Evolutionary conservation across 345 rosid species (phyloP).

Genomic region (Pseudoturritis turrita): DNA sequence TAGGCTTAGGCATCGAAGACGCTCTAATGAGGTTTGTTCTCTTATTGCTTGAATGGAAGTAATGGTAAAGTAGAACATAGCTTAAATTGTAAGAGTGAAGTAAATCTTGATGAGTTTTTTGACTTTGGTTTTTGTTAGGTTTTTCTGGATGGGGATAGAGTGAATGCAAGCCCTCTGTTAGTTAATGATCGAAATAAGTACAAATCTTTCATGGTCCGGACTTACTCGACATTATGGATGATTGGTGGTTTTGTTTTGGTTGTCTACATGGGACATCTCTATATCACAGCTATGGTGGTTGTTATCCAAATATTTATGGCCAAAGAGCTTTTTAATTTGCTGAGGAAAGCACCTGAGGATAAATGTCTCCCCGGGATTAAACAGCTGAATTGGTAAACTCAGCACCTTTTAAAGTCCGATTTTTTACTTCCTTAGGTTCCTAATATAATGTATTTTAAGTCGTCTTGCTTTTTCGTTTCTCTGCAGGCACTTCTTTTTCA

Average conservation of each 20-base stretch:
- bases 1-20: slow-evolving; percentile 64
- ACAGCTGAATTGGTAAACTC: slow-evolving; percentile 71
- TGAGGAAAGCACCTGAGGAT: slow-evolving; percentile 86
- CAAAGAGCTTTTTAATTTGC: slow-evolving; percentile 75
- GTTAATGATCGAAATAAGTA: slow-evolving; percentile 77
- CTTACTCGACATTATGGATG: slow-evolving; percentile 89
- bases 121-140: slow-evolving; percentile 36
- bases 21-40: slow-evolving; percentile 59
- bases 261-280: slow-evolving; percentile 96
- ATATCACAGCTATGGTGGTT: slow-evolving; percentile 92
- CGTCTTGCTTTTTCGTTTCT: not conserved
- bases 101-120: not conserved
- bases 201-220: slow-evolving; percentile 68
- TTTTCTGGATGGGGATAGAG: slow-evolving; percentile 47
- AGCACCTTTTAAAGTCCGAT: too few species aligned
- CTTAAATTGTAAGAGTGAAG: not conserved
- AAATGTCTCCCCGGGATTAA: slow-evolving; percentile 80
- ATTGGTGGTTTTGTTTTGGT: slow-evolving; percentile 73
- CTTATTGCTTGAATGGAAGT: not conserved
- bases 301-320: slow-evolving; percentile 95
- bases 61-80: not conserved
- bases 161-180: slow-evolving; percentile 57
- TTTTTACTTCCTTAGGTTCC: too few species aligned
- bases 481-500: slow-evolving; percentile 94
- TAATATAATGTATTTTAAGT: not conserved